Percentiles rank a stretch among this genome's conserved stretches.
phyloP scores from a whole-genome alignment of 1,139 yeast genomes.

The Entelexis sorbosivorans region DNA sequence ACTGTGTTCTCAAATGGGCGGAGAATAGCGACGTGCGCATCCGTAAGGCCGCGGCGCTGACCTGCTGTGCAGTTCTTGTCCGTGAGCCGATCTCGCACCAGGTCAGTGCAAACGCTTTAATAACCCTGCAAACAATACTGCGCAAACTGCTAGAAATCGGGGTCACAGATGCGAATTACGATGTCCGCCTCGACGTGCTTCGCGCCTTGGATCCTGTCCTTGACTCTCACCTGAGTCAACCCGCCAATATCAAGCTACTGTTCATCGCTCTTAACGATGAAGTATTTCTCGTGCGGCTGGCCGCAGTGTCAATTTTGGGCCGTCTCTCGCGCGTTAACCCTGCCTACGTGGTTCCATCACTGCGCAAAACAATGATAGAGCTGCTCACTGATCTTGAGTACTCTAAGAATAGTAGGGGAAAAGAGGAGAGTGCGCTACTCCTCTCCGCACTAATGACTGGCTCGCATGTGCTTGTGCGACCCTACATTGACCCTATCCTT shows the following conservation, averaged over 20 bases:
- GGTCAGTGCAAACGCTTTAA: conserved; percentile 71
- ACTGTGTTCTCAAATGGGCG: conserved; percentile 68
- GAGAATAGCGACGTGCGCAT: conserved; percentile 72
- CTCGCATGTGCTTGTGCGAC: conserved; percentile 70
- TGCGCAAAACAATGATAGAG: conserved; percentile 77
- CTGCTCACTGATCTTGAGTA: conserved; percentile 74
- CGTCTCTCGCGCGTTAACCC: conserved; percentile 80
- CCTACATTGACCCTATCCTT: conserved; percentile 81
- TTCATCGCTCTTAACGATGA: conserved; percentile 91
- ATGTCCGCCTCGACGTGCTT: conserved; percentile 70
- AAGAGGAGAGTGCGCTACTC: conserved; percentile 77
- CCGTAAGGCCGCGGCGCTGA: conserved; percentile 72
- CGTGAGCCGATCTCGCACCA: conserved; percentile 79
- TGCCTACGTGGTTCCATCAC: conserved; percentile 87
- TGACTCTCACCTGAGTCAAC: conserved; percentile 89
- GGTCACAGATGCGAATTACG: conserved; percentile 82
- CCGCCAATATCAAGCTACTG: conserved; percentile 72
- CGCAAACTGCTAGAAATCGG: conserved; percentile 71
- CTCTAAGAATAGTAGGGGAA: conserved; percentile 60
- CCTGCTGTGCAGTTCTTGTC: conserved; percentile 69
- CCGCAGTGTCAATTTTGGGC: conserved; percentile 72
- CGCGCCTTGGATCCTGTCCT: conserved; percentile 61
- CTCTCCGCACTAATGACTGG: conserved; percentile 64
- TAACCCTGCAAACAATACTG: conserved; percentile 75
- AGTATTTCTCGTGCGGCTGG: conserved; percentile 67